phyloP scores from a whole-genome alignment of 371 early-diverging fungal species.

The Zychaea mexicana region DNA sequence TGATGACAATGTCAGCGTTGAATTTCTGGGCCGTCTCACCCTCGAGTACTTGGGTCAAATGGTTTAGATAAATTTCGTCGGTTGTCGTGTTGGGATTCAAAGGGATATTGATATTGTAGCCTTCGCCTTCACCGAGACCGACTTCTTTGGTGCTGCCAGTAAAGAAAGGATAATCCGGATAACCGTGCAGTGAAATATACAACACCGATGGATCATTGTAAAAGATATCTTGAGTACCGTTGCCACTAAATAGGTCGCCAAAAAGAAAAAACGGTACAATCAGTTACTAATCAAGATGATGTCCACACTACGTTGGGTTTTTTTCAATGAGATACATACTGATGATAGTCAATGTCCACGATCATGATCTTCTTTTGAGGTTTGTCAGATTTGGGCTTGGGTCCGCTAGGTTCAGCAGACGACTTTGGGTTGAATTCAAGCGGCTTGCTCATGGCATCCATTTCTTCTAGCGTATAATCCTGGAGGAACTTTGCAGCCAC shows the following conservation, averaged over 20 bases:
- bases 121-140: slow-evolving; percentile 57
- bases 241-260: slow-evolving; percentile 55
- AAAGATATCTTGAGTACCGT: slow-evolving; percentile 76
- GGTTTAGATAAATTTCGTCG: slow-evolving; percentile 47
- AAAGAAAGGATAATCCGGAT: slow-evolving; percentile 58
- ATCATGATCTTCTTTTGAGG: slow-evolving; percentile 50
- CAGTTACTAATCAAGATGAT: not conserved
- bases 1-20: slow-evolving; percentile 51
- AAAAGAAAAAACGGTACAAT: no score
- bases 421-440: slow-evolving; percentile 11
- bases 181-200: slow-evolving; percentile 60
- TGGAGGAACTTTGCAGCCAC: slow-evolving; percentile 61
- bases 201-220: slow-evolving; percentile 58
- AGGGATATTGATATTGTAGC: slow-evolving; percentile 75
- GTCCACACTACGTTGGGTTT: not conserved
- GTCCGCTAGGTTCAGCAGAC: not conserved
- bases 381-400: slow-evolving; percentile 17
- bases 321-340: slow-evolving; percentile 36
- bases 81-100: slow-evolving; percentile 48
- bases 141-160: slow-evolving; percentile 64
- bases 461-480: slow-evolving; percentile 34
- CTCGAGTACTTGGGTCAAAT: slow-evolving; percentile 29
- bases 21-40: slow-evolving; percentile 32
- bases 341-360: slow-evolving; percentile 67
- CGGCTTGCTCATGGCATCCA: slow-evolving; percentile 23